These are phyloP conservation scores for Globisporangium irregulare DNA, from an alignment of 352 stramenopile species.

Conservation along the genomic window DNA sequence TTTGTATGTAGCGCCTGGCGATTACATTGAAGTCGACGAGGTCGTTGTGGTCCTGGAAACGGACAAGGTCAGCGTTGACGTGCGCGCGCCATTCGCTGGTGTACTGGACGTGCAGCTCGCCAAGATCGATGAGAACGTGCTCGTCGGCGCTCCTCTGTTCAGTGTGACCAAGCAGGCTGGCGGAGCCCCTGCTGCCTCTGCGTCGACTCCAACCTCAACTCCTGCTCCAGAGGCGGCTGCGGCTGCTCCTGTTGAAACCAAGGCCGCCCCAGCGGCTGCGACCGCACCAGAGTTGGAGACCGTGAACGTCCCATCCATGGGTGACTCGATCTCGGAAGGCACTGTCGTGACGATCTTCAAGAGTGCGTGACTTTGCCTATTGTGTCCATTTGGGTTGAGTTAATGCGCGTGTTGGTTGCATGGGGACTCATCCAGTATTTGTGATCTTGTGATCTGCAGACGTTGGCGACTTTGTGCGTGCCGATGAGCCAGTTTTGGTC, in stretches of 20 bases:
- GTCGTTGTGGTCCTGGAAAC: slow-evolving; percentile 98
- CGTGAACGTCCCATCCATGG: slow-evolving; percentile 88
- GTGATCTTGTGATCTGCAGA: slow-evolving; percentile 29
- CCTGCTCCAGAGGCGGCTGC: slow-evolving; percentile 15
- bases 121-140: slow-evolving; percentile 94
- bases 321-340: slow-evolving; percentile 98
- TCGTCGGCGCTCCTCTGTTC: slow-evolving; percentile 94
- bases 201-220: slow-evolving; percentile 6
- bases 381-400: background rate
- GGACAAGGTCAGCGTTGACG: slow-evolving; percentile 95
- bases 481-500: slow-evolving; percentile 95
- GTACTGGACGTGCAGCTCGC: slow-evolving; percentile 91
- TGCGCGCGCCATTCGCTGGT: slow-evolving; percentile 89
- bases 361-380: slow-evolving; percentile 25
- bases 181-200: slow-evolving; percentile 21
- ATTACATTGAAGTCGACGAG: slow-evolving; percentile 94
- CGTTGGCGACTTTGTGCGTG: slow-evolving; percentile 93
- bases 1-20: slow-evolving; percentile 65
- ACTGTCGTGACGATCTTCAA: slow-evolving; percentile 93
- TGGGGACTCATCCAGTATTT: background rate
- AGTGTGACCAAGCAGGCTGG: slow-evolving; percentile 44
- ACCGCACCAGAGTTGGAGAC: slow-evolving; percentile 41
- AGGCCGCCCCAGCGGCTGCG: slow-evolving; percentile 18
- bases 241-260: slow-evolving; percentile 16
- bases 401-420: background rate